Conservation (phyloP, 805 yeast species). For the Metschnikowia hibisci region DNA sequence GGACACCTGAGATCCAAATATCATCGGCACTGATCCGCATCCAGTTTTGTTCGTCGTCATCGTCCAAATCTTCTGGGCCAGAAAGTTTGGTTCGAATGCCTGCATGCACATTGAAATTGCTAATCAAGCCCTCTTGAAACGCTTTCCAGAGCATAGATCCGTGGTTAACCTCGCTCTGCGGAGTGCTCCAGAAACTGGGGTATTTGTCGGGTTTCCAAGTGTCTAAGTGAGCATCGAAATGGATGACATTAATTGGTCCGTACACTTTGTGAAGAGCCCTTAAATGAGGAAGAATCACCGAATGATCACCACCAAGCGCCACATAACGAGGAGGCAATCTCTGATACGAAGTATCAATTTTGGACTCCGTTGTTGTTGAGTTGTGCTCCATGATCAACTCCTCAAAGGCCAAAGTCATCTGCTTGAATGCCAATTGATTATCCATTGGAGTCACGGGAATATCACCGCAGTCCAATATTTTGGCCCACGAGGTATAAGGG, state of each 20-base stretch:
- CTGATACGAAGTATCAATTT: slow-evolving; percentile 21
- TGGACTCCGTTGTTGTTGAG: slow-evolving; percentile 18
- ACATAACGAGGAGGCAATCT: slow-evolving; percentile 52
- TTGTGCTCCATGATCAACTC: slow-evolving; percentile 48
- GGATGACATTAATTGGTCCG: slow-evolving; percentile 70
- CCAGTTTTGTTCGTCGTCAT: slow-evolving; percentile 68
- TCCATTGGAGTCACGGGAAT: slow-evolving; percentile 61
- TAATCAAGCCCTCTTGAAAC: slow-evolving; percentile 59
- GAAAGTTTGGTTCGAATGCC: slow-evolving; percentile 73
- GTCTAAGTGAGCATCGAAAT: slow-evolving; percentile 83
- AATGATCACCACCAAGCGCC: slow-evolving; percentile 82
- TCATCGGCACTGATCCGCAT: slow-evolving; percentile 68
- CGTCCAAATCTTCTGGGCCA: slow-evolving; percentile 55
- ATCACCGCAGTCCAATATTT: slow-evolving; percentile 53
- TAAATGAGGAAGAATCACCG: slow-evolving; percentile 67
- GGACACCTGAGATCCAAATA: slow-evolving; percentile 63
- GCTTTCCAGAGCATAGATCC: slow-evolving; percentile 90
- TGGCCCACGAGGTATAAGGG: slow-evolving; percentile 50
- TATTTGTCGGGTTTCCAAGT: slow-evolving; percentile 75
- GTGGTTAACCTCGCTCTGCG: slow-evolving; percentile 62
- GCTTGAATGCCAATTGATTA: slow-evolving; percentile 48
- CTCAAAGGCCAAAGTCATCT: slow-evolving; percentile 51
- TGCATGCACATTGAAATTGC: slow-evolving; percentile 62
- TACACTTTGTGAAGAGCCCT: slow-evolving; percentile 58
- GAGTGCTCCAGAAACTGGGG: slow-evolving; percentile 59